Base-by-base conservation (phyloP, 495 filamentous ascomycete species). In the Cercophora scortea region DNA sequence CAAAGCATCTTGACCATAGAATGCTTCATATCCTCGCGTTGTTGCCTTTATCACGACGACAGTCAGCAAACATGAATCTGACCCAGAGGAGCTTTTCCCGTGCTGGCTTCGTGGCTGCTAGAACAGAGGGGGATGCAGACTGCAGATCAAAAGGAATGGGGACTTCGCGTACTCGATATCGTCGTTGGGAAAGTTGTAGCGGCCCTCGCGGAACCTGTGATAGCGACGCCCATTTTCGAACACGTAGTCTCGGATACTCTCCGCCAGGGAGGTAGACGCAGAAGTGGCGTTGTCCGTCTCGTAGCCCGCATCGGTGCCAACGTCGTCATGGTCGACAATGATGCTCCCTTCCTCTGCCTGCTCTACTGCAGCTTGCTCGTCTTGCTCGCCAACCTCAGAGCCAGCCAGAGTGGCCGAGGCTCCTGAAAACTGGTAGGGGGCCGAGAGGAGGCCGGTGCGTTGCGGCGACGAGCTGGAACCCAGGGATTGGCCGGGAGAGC, bases 21-120 rank as follows among this genome's bases (percentile, higher is more conserved):
- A 63, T 86, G 82, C 63, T 86, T 83, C 62, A 86, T 79, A 64
- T 87, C 84, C 50, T 89, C 76, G 19, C 87, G 79, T 55, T 88
- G 85, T 62, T 87, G 82, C 39, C 58, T 62, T 18, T 43, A 16
- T 13, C 25, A 9, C 17, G 12, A 33, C 19, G 6, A n/a, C 25
- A 25, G 16, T 25, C 19, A 50, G 46, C 17, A 25, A 25, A 5
- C 25, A 2, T 25, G 25, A 25, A 25, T 25, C 5, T 25, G 25
- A 25, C 25, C 25, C 5, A 25, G 25, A 25, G 25, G 25, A 25
- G 5, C 25, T 25, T 25, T 25, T 5, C 25, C 5, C 25, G 25
- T 25, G 2, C 25, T 25, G 25, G 25, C 25, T 25, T 25, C 25
- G 2, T 25, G 25, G 25, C 25, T 25, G 2, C 25, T 25, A 5